phyloP scores from a whole-genome alignment of 805 yeast genomes.

The Brettanomyces anomalus region DNA sequence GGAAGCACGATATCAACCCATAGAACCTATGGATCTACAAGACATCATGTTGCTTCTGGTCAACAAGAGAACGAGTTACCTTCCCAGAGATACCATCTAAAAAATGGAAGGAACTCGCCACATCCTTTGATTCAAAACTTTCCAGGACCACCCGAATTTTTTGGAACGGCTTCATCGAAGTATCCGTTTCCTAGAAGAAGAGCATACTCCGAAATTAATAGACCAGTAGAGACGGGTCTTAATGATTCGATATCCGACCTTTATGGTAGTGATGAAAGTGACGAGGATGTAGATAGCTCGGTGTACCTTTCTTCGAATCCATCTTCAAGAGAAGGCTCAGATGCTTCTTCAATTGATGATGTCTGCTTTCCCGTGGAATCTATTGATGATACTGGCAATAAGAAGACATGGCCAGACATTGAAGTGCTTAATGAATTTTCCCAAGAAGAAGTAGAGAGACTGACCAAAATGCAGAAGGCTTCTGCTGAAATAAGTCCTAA shows the following conservation, averaged over 20 bases:
- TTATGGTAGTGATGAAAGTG: background rate
- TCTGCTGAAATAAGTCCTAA: constrained; percentile 19
- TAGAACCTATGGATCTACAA: too few species aligned
- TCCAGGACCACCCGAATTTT: too few species aligned
- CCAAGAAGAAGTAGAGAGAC: constrained; percentile 46
- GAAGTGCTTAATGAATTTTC: constrained; percentile 68
- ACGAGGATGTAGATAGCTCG: constrained; percentile 16
- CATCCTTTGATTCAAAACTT: background rate
- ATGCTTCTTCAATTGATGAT: constrained; percentile 75
- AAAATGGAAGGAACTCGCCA: background rate
- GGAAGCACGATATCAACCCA: too few species aligned
- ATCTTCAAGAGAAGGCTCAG: constrained; percentile 49
- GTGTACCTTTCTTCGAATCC: constrained; percentile 46
- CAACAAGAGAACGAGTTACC: too few species aligned
- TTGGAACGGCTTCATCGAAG: too few species aligned
- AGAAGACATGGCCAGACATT: constrained; percentile 76
- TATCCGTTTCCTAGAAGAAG: background rate
- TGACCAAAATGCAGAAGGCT: constrained; percentile 17
- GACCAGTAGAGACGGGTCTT: background rate
- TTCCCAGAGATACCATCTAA: too few species aligned
- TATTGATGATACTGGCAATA: constrained; percentile 22
- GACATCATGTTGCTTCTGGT: too few species aligned
- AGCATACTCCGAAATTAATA: background rate
- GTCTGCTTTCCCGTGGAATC: constrained; percentile 84
- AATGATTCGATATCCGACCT: background rate